Conservation (phyloP, 73 alveolate species). For the Stentor roeselii region DNA sequence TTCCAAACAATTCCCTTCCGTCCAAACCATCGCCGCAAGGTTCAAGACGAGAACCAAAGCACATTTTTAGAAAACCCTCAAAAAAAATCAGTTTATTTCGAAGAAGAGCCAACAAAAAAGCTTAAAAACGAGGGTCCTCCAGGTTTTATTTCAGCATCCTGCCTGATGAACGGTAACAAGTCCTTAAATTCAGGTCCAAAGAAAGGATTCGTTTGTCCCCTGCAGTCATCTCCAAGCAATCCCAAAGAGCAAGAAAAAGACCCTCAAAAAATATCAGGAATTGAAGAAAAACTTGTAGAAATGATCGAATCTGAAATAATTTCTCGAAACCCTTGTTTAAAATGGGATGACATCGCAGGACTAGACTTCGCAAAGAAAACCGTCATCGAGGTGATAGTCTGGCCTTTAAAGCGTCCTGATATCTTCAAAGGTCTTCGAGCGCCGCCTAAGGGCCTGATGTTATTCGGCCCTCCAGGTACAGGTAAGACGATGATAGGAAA, state of each 20-base stretch:
- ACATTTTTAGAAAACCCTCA: no score
- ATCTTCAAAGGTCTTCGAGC: slow-evolving; percentile 94
- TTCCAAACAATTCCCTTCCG: no score
- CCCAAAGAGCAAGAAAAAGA: background rate
- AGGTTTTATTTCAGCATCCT: no score
- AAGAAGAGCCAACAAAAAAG: no score
- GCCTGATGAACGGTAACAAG: no score
- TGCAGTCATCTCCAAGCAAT: background rate
- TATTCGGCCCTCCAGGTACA: slow-evolving; percentile 99
- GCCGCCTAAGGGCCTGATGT: slow-evolving; percentile 94
- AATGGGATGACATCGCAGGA: slow-evolving; percentile 98
- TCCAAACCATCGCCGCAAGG: background rate
- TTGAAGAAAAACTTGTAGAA: slow-evolving; percentile 28
- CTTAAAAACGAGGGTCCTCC: no score
- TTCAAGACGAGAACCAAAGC: background rate
- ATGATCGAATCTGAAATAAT: slow-evolving; percentile 93
- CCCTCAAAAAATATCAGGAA: background rate
- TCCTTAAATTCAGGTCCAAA: no score
- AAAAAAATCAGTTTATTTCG: no score
- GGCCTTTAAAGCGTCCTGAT: slow-evolving; percentile 98
- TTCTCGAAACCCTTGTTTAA: slow-evolving; percentile 71
- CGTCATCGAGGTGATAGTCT: slow-evolving; percentile 89
- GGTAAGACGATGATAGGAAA: slow-evolving; percentile 99
- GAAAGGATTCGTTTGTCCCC: background rate
- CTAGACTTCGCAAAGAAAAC: slow-evolving; percentile 90